Evolutionary conservation across 768 basidiomycete genomes (phyloP), one percentile per base, ranked within the genome.

Genomic region (Kwoniella sp.): DNA sequence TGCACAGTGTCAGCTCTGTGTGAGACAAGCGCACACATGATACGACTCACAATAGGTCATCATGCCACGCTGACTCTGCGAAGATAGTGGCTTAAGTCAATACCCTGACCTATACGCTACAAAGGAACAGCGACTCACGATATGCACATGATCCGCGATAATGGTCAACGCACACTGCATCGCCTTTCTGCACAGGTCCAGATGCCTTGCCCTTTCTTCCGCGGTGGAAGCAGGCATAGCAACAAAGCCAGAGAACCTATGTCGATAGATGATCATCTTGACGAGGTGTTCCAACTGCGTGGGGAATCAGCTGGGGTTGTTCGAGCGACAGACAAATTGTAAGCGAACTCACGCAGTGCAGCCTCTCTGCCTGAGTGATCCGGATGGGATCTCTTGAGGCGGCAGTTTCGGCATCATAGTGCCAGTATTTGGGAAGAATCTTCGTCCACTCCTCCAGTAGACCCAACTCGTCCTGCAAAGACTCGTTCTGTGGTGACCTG

Each of bases 1-100:
- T n/a, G n/a, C n/a, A n/a, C 37, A 39, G 3, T 10, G 15, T 56
- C 49, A 53, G 41, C 17, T 26, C 45, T 33, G 23, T 46, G n/a
- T 46, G 23, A 29, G 26, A 17, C 15, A 11, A n/a, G 26, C 19
- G 7, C 22, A n/a, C 17, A 6, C 7, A 14, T 17, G 9, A 12
- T 15, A 34, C 20, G 31, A 80, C 88, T 76, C 63, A 90, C 88
- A 93, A 65, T 91, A 95, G 5, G 90, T 92, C 89, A 95, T 92
- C 63, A 92, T 74, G 62, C 55, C 89, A 83, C 77, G 86, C 86
- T 76, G 85, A 47, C 70, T 73, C 71, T 73, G 58, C n/a, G n/a
- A n/a, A n/a, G n/a, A n/a, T n/a, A n/a, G n/a, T n/a, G n/a, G n/a
- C n/a, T n/a, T n/a, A n/a, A n/a, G n/a, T n/a, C n/a, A n/a, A n/a